A percentile compares a stretch with the other conserved stretches of the same genome.
Evolutionary conservation across 108 stramenopile genomes (phyloP).

Genomic region (Nitzschia inconspicua): DNA sequence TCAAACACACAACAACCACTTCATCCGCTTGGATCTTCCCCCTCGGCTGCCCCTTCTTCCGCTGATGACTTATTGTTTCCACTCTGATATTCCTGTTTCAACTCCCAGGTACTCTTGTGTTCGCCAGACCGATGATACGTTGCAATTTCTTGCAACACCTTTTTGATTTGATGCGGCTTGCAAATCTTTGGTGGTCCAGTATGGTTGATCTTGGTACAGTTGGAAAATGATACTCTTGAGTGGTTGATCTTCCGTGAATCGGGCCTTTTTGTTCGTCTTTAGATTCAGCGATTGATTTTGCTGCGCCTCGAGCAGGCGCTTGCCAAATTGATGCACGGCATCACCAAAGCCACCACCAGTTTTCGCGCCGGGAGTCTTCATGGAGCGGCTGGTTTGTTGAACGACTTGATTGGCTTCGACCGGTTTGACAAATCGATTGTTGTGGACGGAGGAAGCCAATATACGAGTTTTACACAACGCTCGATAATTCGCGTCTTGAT

Average conservation of each 20-base stretch:
- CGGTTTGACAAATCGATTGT: constrained; percentile 79
- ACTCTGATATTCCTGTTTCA: constrained; percentile 45
- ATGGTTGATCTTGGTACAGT: constrained; percentile 63
- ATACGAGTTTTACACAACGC: constrained; percentile 65
- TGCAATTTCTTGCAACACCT: constrained; percentile 67
- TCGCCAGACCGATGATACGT: constrained; percentile 80
- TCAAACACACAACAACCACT: too few relatives aligned
- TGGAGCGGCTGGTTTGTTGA: constrained; percentile 36
- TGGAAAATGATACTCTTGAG: constrained; percentile 71
- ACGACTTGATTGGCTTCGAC: constrained; percentile 55
- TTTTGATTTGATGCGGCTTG: constrained; percentile 50
- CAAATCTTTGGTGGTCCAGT: constrained; percentile 79
- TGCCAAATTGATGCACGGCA: constrained; percentile 72
- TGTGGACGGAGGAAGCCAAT: constrained; percentile 59
- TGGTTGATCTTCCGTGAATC: constrained; percentile 49
- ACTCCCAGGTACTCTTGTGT: constrained; percentile 68
- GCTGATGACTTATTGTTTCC: constrained; percentile 8
- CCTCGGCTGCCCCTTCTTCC: neutral
- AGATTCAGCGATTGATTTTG: constrained; percentile 14
- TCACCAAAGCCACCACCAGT: constrained; percentile 66
- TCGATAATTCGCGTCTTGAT: constrained; percentile 58
- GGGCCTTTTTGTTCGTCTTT: constrained; percentile 32
- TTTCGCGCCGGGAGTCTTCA: constrained; percentile 7
- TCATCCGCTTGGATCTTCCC: too few relatives aligned
- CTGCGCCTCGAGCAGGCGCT: constrained; percentile 49